Conservation (phyloP, 2,329 filamentous ascomycete genomes). For the Colletotrichum orchidophilum region DNA sequence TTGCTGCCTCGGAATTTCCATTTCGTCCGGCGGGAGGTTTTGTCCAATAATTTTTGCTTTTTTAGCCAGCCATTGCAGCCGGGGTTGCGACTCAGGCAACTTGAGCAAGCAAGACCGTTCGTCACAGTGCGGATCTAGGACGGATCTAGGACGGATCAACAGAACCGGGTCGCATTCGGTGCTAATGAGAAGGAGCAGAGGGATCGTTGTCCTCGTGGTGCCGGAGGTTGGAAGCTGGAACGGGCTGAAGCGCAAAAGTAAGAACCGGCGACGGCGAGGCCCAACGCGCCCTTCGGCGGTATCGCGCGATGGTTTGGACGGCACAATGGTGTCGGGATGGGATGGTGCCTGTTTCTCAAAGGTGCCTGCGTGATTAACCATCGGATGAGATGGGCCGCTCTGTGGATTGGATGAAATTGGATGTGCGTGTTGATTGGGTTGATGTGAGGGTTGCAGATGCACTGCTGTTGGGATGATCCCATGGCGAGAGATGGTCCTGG, state of each 20-base stretch:
- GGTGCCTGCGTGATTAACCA: conserved; percentile 29
- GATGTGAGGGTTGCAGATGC: conserved; percentile 6
- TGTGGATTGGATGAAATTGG: not conserved
- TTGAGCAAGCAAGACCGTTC: not conserved
- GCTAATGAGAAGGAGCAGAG: conserved; percentile 17
- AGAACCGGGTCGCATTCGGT: not conserved
- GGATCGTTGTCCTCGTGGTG: conserved; percentile 1
- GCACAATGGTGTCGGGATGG: conserved; percentile 19
- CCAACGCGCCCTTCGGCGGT: conserved; percentile 26
- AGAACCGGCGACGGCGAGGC: not conserved
- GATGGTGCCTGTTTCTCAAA: conserved; percentile 13
- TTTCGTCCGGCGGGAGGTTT: not conserved
- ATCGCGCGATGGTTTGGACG: conserved; percentile 14
- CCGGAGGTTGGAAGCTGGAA: not conserved
- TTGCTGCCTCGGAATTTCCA: conserved; percentile 1
- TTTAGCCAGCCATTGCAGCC: not conserved
- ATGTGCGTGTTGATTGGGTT: conserved; percentile 16
- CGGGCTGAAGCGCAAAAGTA: not conserved
- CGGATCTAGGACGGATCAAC: conserved; percentile 21
- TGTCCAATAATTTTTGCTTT: conserved; percentile 6
- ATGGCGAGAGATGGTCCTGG: conserved; percentile 3
- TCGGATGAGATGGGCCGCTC: conserved; percentile 23
- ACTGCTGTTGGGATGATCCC: conserved; percentile 17
- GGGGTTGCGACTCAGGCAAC: conserved; percentile 3
- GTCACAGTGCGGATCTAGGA: conserved; percentile 16